A percentile compares a stretch with the other conserved stretches of the same genome.
Conservation (phyloP, 2,329 filamentous ascomycete genomes). For the Penicillium sp. region DNA sequence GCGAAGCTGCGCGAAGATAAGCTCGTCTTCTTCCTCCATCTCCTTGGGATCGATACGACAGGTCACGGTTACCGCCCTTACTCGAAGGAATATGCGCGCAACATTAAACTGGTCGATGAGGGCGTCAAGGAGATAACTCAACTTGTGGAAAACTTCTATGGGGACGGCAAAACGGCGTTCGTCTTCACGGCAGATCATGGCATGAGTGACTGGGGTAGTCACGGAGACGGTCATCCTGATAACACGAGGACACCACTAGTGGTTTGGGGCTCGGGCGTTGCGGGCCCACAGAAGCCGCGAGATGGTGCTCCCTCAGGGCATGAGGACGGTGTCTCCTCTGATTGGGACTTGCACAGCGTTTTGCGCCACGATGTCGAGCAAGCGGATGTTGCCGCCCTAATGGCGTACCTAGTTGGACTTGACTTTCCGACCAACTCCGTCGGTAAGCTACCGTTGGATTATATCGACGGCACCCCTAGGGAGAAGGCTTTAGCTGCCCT, state of each 20-base stretch:
- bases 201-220: constrained; percentile 99
- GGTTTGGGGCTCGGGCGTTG: constrained; percentile 90
- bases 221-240: constrained; percentile 95
- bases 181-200: constrained; percentile 98
- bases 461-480: constrained; percentile 70
- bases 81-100: constrained; percentile 91
- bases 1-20: constrained; percentile 78
- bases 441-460: constrained; percentile 85
- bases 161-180: constrained; percentile 83
- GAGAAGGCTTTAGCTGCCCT: constrained; percentile 85
- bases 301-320: constrained; percentile 74
- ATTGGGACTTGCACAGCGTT: constrained; percentile 83
- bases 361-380: constrained; percentile 90
- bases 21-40: constrained; percentile 90
- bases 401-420: constrained; percentile 87
- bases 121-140: constrained; percentile 84
- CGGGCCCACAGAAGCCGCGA: constrained; percentile 67
- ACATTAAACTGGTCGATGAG: constrained; percentile 91
- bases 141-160: constrained; percentile 84
- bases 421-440: constrained; percentile 97
- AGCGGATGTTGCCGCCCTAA: constrained; percentile 91
- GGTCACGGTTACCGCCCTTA: constrained; percentile 89
- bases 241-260: constrained; percentile 95
- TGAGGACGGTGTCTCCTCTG: constrained; percentile 82
- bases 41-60: constrained; percentile 88